Conservation (phyloP, 2,329 filamentous ascomycete genomes). For the Drechslerella coelobrocha region DNA sequence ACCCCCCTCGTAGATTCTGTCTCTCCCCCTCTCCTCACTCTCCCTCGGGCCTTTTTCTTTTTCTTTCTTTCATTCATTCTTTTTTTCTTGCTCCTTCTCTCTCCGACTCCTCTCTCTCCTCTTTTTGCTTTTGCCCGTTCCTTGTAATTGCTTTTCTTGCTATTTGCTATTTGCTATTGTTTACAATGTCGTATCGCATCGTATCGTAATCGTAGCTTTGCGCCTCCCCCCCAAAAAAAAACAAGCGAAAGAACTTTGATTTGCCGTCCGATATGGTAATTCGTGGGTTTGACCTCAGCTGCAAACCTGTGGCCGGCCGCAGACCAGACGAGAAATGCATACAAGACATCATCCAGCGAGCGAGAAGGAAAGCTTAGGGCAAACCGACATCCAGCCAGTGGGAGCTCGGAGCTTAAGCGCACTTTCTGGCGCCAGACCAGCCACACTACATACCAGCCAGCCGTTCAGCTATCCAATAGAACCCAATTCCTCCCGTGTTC, state of each 20-base stretch:
- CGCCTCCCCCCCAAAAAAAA: background rate
- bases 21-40: background rate
- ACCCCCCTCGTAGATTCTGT: background rate
- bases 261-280: background rate
- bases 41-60: conserved; percentile 42
- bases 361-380: conserved; percentile 9
- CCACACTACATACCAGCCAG: conserved; percentile 8
- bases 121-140: conserved; percentile 13
- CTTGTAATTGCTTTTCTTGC: background rate
- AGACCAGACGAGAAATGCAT: conserved; percentile 18
- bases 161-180: background rate
- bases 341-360: background rate
- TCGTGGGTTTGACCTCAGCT: no score
- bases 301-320: conserved; percentile 26
- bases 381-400: conserved; percentile 26
- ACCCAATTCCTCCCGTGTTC: conserved; percentile 16
- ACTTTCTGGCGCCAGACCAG: conserved; percentile 16
- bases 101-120: background rate
- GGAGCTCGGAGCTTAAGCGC: conserved; percentile 43
- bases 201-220: background rate
- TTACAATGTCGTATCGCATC: no score
- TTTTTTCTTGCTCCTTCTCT: background rate
- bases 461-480: conserved; percentile 26
- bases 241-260: no score
- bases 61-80: conserved; percentile 15